Evolutionary conservation across 1,284 basidiomycete genomes (phyloP).

Genomic region (Pholiota adiposa): DNA sequence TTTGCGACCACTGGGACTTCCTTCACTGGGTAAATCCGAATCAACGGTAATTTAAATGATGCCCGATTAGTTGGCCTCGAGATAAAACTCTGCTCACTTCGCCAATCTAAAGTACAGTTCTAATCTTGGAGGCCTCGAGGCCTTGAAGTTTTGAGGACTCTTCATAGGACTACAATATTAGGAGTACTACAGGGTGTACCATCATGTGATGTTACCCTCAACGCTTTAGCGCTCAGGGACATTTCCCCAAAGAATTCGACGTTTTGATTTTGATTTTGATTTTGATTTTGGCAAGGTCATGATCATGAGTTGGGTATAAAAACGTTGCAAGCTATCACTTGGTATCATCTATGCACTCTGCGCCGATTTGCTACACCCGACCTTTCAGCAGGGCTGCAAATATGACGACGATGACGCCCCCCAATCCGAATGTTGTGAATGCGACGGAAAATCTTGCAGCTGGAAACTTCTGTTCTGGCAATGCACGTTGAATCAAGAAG

Average conservation of each 20-base stretch:
- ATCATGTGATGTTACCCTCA: not conserved
- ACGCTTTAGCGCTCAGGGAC: not conserved
- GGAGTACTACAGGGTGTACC: no score
- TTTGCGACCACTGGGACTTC: no score
- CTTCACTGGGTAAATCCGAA: no score
- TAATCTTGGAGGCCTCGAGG: no score
- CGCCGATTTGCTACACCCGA: not conserved
- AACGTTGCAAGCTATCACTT: not conserved
- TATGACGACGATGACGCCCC: conserved; percentile 1
- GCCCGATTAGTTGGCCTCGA: no score
- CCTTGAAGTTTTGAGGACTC: no score
- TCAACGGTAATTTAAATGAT: no score
- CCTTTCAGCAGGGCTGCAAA: conserved; percentile 7
- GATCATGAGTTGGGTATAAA: not conserved
- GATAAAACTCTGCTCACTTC: no score
- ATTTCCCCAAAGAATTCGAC: not conserved
- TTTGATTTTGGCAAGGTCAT: not conserved
- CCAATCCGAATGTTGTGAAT: conserved; percentile 6
- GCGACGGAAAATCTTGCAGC: conserved; percentile 2
- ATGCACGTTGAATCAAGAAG: conserved; percentile 35
- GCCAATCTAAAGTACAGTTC: no score
- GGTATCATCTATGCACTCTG: not conserved
- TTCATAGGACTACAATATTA: no score
- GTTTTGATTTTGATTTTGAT: not conserved
- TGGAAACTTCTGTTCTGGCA: conserved; percentile 9